Evolutionary conservation across 371 early-diverging fungal genomes (phyloP), one percentile per base, ranked within the genome.

Genomic region (Dichotomocladium elegans): DNA sequence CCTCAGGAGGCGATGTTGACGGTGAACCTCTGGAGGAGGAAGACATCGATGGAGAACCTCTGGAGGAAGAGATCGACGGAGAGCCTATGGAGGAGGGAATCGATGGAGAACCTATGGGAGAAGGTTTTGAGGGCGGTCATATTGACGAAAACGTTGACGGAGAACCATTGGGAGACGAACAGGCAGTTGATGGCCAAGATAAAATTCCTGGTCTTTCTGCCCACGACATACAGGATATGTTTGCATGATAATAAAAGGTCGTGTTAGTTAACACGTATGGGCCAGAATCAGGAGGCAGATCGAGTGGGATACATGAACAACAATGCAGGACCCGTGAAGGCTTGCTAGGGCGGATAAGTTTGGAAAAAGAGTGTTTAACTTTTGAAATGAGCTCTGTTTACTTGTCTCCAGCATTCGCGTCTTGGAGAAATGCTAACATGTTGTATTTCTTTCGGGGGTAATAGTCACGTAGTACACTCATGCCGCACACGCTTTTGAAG

Each of bases 401-500:
- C n/a, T n/a, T n/a, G n/a, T n/a, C n/a, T n/a, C n/a, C n/a, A n/a
- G n/a, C n/a, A n/a, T n/a, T n/a, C n/a, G n/a, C n/a, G n/a, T n/a
- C n/a, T n/a, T n/a, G n/a, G n/a, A n/a, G n/a, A n/a, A n/a, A n/a
- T n/a, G 57, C 50, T 3, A 51, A 35, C 45, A 80, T 15, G 45
- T 81, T 79, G 47, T 75, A 81, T 58, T 72, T 77, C 47, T 71
- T 73, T 41, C 55, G 59, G 52, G 62, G 55, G 40, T 76, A 79
- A 44, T 77, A 79, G 5, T 70, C 58, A 22, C 60, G 55, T 19
- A 79, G 43, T 9, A 77, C 63, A 19, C 70, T 63, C 41, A 79
- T 67, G 2, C 79, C 78, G 45, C 77, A 76, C n/a, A 71, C 76
- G 42, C 78, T 77, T 49, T 81, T 81, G 60, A 79, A 81, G 11